Percentiles rank a stretch among this genome's conserved stretches.
phyloP scores from a whole-genome alignment of 108 stramenopile species.

The Cyclotella atomus region DNA sequence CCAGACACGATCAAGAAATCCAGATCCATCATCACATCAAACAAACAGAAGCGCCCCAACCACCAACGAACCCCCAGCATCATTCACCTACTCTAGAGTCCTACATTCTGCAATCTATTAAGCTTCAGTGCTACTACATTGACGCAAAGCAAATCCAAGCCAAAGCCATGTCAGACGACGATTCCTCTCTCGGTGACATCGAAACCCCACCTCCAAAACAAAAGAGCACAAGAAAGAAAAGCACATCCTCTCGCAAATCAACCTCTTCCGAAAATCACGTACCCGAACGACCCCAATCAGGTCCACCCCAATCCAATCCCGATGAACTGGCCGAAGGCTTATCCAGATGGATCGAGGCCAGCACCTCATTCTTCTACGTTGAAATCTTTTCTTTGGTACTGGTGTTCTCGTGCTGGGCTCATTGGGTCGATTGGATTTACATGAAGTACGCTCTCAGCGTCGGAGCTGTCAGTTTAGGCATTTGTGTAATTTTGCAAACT shows the following conservation, averaged over 20 bases:
- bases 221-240: not conserved
- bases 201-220: constrained; percentile 9
- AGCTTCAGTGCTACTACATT: no score
- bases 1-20: no score
- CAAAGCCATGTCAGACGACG: constrained; percentile 12
- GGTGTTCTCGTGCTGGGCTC: not conserved
- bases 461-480: constrained; percentile 25
- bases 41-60: no score
- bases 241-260: constrained; percentile 1
- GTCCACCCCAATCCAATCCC: constrained; percentile 38
- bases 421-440: not conserved
- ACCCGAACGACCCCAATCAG: constrained; percentile 14
- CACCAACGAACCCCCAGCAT: no score
- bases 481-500: constrained; percentile 45
- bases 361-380: constrained; percentile 37
- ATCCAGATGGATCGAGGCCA: constrained; percentile 37
- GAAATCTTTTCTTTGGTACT: constrained; percentile 8
- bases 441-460: constrained; percentile 32
- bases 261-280: constrained; percentile 7
- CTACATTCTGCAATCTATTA: no score
- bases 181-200: constrained; percentile 6
- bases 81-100: no score
- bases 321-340: constrained; percentile 37
- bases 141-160: no score
- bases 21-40: no score